phyloP scores from a whole-genome alignment of 768 basidiomycete species.

The Amyloporia xantha region DNA sequence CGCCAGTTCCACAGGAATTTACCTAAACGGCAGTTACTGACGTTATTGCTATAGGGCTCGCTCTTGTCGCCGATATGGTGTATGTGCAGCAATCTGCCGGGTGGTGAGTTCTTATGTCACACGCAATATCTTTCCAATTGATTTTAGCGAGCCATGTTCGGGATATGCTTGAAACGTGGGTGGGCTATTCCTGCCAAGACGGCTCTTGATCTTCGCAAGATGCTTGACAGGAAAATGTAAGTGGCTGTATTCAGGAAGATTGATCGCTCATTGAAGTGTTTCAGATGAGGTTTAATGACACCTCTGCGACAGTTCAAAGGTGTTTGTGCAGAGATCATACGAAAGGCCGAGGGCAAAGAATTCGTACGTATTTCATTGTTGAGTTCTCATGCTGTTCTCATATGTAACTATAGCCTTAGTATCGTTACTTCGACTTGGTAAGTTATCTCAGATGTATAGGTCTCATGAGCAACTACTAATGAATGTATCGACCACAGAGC shows the following conservation, averaged over 20 bases:
- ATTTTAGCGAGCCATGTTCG: constrained; percentile 78
- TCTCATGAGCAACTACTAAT: too few relatives aligned
- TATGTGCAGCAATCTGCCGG: constrained; percentile 98
- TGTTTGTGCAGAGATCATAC: too few relatives aligned
- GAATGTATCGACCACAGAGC: too few relatives aligned
- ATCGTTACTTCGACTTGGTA: too few relatives aligned
- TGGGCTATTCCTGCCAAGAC: constrained; percentile 94
- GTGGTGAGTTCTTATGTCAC: constrained; percentile 39
- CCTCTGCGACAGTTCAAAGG: too few relatives aligned
- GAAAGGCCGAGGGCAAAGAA: too few relatives aligned
- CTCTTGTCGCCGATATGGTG: constrained; percentile 87
- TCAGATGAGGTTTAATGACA: constrained; percentile 96
- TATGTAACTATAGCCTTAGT: too few relatives aligned
- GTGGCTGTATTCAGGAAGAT: constrained; percentile 17
- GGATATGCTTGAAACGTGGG: constrained; percentile 96
- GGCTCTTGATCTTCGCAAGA: constrained; percentile 91
- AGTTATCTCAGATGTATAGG: too few relatives aligned
- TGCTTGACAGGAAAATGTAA: constrained; percentile 84
- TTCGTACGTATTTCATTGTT: constrained; percentile 52
- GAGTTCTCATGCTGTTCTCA: neutral
- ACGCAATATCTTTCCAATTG: too few relatives aligned
- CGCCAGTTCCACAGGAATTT: too few relatives aligned
- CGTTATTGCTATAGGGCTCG: constrained; percentile 50
- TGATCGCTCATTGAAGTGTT: neutral
- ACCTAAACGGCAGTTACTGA: too few relatives aligned